These are phyloP conservation scores for Eutrema heterophyllum DNA, from an alignment of 345 rosid species.

Conservation along the genomic window DNA sequence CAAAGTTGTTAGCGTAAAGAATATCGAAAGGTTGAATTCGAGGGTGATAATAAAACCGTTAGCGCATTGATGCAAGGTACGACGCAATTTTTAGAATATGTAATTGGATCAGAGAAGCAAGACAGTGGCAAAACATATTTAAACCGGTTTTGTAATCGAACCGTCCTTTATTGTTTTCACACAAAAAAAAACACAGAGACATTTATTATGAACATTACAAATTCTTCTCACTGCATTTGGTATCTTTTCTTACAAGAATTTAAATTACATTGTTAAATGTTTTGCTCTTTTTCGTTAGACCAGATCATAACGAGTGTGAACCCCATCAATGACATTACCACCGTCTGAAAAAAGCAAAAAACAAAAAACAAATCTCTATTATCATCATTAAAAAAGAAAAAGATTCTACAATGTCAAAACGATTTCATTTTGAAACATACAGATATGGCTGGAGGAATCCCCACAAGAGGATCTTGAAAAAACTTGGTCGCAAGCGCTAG, in stretches of 20 bases:
- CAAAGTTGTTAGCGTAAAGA: too few species aligned
- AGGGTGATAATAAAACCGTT: too few species aligned
- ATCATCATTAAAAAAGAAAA: neutral
- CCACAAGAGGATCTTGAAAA: slow-evolving; percentile 89
- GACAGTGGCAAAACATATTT: too few species aligned
- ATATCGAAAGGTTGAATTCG: too few species aligned
- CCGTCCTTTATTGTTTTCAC: neutral
- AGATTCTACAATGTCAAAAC: neutral
- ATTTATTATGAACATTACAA: too few species aligned
- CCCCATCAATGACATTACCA: slow-evolving; percentile 95
- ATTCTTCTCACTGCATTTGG: neutral
- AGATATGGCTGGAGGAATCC: slow-evolving; percentile 89
- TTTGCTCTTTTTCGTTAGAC: slow-evolving; percentile 43
- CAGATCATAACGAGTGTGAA: slow-evolving; percentile 82
- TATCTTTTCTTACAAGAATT: neutral
- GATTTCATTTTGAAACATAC: neutral
- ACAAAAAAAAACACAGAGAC: too few species aligned
- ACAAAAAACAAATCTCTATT: neutral
- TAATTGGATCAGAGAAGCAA: too few species aligned
- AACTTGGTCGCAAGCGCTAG: slow-evolving; percentile 88
- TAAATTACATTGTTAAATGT: neutral
- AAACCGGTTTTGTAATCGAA: neutral
- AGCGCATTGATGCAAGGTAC: too few species aligned
- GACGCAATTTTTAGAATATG: too few species aligned
- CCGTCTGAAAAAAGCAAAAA: slow-evolving; percentile 77